Conservation (phyloP, 345 rosid species). For the Clausena lansium region DNA sequence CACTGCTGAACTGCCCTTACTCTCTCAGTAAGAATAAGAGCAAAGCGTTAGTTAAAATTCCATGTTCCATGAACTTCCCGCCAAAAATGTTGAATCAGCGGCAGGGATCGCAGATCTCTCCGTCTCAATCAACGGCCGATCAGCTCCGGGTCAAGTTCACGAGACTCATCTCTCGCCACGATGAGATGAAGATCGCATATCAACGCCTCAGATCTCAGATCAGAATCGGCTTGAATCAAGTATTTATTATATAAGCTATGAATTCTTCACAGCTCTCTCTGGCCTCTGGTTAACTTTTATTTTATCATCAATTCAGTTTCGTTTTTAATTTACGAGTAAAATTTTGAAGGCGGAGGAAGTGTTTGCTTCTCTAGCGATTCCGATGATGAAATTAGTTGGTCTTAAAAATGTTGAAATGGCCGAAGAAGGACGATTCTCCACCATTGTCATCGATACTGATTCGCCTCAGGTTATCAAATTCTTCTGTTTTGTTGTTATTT, state of each 20-base stretch:
- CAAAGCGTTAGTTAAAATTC: too few relatives aligned
- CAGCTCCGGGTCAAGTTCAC: conserved; percentile 34
- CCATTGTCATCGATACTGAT: conserved; percentile 23
- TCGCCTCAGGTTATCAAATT: conserved; percentile 23
- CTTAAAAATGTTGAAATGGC: conserved; percentile 61
- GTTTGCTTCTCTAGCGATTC: conserved; percentile 52
- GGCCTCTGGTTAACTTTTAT: background rate
- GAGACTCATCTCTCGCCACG: conserved; percentile 31
- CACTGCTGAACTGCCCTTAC: too few relatives aligned
- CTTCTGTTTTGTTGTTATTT: background rate
- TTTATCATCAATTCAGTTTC: background rate
- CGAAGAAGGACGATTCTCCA: conserved; percentile 40
- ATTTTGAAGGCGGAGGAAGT: conserved; percentile 47
- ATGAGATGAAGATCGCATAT: conserved; percentile 41
- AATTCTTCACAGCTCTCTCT: background rate
- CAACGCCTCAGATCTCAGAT: conserved; percentile 44
- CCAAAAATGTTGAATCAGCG: conserved; percentile 6
- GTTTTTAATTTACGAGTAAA: background rate
- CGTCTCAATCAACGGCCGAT: conserved; percentile 19
- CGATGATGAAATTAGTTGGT: conserved; percentile 66
- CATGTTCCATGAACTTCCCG: background rate
- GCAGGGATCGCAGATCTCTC: conserved; percentile 7
- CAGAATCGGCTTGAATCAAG: conserved; percentile 42
- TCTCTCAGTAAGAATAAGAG: too few relatives aligned
- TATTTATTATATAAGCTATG: background rate